Evolutionary conservation across 1,139 yeast genomes (phyloP).

Genomic region (Saccharomyces hybrid): DNA sequence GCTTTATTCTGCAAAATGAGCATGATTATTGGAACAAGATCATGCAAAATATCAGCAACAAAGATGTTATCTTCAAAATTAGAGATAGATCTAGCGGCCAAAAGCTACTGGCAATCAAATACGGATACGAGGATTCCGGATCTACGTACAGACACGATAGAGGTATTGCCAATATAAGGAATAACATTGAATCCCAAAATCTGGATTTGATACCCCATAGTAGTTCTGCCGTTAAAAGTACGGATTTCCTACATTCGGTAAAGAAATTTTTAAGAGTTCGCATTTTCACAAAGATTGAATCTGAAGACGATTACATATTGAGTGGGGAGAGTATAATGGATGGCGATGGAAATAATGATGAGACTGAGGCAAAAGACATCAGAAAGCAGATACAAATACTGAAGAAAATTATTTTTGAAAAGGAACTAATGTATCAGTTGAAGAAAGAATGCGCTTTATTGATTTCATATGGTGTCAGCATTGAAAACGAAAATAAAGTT

Average conservation of each 20-base stretch:
- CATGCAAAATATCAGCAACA: conserved; percentile 38
- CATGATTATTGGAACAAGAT: conserved; percentile 62
- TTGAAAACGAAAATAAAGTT: conserved; percentile 58
- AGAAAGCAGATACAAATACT: conserved; percentile 49
- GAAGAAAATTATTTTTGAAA: conserved; percentile 73
- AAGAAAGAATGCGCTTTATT: conserved; percentile 67
- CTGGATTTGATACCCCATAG: conserved; percentile 36
- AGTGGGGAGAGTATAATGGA: conserved; percentile 30
- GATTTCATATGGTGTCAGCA: conserved; percentile 63
- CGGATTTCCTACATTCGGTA: conserved; percentile 17
- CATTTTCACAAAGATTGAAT: conserved; percentile 46
- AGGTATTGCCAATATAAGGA: conserved; percentile 62
- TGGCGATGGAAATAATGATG: conserved; percentile 8
- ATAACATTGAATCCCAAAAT: conserved; percentile 31
- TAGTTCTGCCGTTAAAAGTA: conserved; percentile 17
- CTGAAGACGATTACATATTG: conserved; percentile 42
- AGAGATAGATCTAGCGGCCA: conserved; percentile 46
- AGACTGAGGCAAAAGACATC: conserved; percentile 32
- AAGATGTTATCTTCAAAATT: conserved; percentile 68
- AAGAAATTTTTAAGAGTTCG: conserved; percentile 42
- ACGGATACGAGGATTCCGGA: conserved; percentile 89
- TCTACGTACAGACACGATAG: conserved; percentile 58
- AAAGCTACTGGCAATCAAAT: conserved; percentile 61
- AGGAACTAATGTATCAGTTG: conserved; percentile 59
- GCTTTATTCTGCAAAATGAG: conserved; percentile 53